Evolutionary conservation across 2,329 filamentous ascomycete genomes (phyloP).

Genomic region (Myriosclerotinia duriaeana): DNA sequence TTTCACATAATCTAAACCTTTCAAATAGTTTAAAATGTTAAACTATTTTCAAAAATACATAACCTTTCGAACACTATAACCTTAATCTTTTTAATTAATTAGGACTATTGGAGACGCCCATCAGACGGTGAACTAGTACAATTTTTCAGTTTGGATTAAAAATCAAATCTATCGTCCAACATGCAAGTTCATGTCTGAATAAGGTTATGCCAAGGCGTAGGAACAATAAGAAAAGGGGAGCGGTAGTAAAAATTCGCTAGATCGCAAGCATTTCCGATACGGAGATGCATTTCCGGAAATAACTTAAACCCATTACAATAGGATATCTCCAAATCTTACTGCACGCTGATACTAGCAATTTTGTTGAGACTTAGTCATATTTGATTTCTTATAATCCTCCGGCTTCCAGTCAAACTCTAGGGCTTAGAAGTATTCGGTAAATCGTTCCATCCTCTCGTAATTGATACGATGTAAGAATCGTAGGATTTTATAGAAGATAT

Average conservation of each 20-base stretch:
- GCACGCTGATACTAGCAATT: neutral
- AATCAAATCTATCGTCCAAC: neutral
- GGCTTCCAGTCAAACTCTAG: neutral
- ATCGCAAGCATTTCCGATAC: constrained; percentile 3
- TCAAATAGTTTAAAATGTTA: too few species aligned
- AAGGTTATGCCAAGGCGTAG: neutral
- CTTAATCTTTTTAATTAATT: too few species aligned
- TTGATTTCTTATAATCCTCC: neutral
- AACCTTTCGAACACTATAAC: neutral
- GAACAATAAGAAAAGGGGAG: neutral
- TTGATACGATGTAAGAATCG: neutral
- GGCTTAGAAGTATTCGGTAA: neutral
- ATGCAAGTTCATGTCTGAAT: neutral
- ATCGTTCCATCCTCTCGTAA: neutral
- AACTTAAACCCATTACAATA: neutral
- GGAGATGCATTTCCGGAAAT: neutral
- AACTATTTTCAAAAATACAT: neutral
- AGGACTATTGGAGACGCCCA: too few species aligned
- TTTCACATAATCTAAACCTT: too few species aligned
- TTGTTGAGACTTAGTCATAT: constrained; percentile 2
- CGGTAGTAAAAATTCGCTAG: neutral
- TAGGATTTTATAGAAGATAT: neutral
- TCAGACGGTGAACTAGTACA: too few species aligned
- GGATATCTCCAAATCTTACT: neutral
- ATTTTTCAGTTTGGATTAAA: neutral